Conservation (phyloP, 23 red algal genomes). For the Gracilaria caudata region DNA sequence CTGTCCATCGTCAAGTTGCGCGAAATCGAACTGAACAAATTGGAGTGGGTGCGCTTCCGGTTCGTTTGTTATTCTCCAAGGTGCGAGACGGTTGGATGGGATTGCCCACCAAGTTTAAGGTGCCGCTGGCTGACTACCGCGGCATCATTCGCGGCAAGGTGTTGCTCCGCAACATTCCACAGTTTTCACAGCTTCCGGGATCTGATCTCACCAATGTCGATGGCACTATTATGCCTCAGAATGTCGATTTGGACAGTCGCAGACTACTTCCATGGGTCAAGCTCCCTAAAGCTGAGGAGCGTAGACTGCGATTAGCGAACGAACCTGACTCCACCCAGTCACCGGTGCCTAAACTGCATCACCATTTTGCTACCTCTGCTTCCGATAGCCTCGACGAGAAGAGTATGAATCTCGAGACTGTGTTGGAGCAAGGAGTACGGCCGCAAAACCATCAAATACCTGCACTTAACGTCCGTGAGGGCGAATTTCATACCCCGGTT, state of each 20-base stretch:
- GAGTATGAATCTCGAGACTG: not conserved
- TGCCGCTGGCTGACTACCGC: conserved; percentile 48
- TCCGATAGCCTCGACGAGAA: conserved; percentile 1
- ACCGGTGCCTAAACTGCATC: not conserved
- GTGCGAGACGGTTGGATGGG: conserved; percentile 52
- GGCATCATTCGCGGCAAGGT: conserved; percentile 64
- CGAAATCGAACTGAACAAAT: conserved; percentile 61
- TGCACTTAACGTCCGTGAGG: not conserved
- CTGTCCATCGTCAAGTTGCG: conserved; percentile 61
- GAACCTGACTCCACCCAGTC: not conserved
- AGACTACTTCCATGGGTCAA: conserved; percentile 58
- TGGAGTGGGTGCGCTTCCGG: conserved; percentile 55
- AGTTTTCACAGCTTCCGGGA: conserved; percentile 61
- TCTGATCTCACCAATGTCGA: conserved; percentile 50
- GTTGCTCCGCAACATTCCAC: conserved; percentile 58
- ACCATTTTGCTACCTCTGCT: not conserved
- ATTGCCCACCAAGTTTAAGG: conserved; percentile 53
- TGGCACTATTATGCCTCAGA: conserved; percentile 37
- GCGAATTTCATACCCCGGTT: not conserved
- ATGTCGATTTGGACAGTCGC: conserved; percentile 25
- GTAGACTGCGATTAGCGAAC: not conserved
- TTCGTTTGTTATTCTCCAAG: conserved; percentile 60
- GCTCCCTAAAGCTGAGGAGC: conserved; percentile 19
- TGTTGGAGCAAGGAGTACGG: not conserved
- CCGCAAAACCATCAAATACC: not conserved